phyloP scores from a whole-genome alignment of 768 basidiomycete genomes.

The Termitomyces sp. region DNA sequence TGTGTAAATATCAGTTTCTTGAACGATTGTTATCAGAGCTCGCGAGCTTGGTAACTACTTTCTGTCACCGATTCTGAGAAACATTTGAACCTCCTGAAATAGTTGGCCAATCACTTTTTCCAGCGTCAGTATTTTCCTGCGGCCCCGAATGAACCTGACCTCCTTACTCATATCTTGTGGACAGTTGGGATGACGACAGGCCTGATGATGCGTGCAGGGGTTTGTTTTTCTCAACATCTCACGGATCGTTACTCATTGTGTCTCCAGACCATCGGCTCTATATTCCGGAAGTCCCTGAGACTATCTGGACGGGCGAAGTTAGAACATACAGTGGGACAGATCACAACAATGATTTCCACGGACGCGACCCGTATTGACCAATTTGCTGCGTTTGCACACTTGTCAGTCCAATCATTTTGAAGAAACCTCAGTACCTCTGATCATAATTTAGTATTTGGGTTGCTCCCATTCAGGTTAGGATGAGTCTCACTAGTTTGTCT shows the following conservation, averaged over 20 bases:
- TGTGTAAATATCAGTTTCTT: not conserved
- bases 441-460: conserved; percentile 45
- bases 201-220: conserved; percentile 43
- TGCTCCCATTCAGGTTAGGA: conserved; percentile 52
- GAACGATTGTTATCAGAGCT: conserved; percentile 25
- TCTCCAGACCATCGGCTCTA: conserved; percentile 38
- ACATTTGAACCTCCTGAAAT: not conserved
- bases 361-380: conserved; percentile 57
- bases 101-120: conserved; percentile 46
- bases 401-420: conserved; percentile 25
- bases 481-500: not conserved
- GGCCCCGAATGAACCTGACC: not conserved
- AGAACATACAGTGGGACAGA: conserved; percentile 60
- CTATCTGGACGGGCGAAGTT: conserved; percentile 58
- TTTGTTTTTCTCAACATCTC: conserved; percentile 27
- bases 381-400: conserved; percentile 40
- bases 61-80: not conserved
- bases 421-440: not conserved
- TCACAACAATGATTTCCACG: conserved; percentile 68
- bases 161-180: not conserved
- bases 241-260: not conserved
- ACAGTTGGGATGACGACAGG: conserved; percentile 46
- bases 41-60: conserved; percentile 35
- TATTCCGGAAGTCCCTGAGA: conserved; percentile 67
- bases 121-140: conserved; percentile 26